Evolutionary conservation across 2,329 filamentous ascomycete genomes (phyloP).

Genomic region (Calonectria crousiana): DNA sequence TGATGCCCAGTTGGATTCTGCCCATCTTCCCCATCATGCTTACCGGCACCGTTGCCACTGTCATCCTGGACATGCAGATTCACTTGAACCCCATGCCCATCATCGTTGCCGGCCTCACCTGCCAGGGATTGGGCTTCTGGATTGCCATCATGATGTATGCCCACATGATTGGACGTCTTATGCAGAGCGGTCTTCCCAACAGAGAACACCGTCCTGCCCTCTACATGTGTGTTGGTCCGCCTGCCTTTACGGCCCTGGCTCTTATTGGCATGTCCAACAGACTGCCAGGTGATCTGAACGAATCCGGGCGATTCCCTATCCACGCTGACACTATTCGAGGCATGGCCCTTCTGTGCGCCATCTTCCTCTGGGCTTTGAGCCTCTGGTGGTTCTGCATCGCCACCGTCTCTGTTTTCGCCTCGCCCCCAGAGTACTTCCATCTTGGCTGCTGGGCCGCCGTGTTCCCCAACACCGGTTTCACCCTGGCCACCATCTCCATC

Average conservation of each 20-base stretch:
- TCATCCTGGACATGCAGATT: constrained; percentile 73
- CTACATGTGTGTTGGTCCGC: constrained; percentile 83
- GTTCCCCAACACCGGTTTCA: constrained; percentile 72
- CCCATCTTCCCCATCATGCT: constrained; percentile 83
- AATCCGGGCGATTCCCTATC: constrained; percentile 55
- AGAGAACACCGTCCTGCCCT: constrained; percentile 74
- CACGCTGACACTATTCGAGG: constrained; percentile 59
- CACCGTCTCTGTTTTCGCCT: constrained; percentile 48
- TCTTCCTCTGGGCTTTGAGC: constrained; percentile 74
- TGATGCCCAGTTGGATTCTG: constrained; percentile 82
- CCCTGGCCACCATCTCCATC: constrained; percentile 67
- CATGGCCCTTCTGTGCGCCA: constrained; percentile 60
- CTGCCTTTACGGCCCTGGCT: constrained; percentile 77
- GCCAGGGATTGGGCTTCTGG: constrained; percentile 77
- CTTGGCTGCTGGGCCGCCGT: constrained; percentile 75
- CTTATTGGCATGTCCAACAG: constrained; percentile 73
- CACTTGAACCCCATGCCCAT: constrained; percentile 69
- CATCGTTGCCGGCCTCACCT: constrained; percentile 74
- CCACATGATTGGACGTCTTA: constrained; percentile 78
- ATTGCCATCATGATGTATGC: constrained; percentile 80
- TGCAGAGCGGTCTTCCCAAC: constrained; percentile 72
- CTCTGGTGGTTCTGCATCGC: constrained; percentile 68
- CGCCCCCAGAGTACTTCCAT: constrained; percentile 64
- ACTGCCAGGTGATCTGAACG: constrained; percentile 59
- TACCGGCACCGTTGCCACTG: constrained; percentile 76